Conservation (phyloP, 345 rosid species). For the Citrus australasica region DNA sequence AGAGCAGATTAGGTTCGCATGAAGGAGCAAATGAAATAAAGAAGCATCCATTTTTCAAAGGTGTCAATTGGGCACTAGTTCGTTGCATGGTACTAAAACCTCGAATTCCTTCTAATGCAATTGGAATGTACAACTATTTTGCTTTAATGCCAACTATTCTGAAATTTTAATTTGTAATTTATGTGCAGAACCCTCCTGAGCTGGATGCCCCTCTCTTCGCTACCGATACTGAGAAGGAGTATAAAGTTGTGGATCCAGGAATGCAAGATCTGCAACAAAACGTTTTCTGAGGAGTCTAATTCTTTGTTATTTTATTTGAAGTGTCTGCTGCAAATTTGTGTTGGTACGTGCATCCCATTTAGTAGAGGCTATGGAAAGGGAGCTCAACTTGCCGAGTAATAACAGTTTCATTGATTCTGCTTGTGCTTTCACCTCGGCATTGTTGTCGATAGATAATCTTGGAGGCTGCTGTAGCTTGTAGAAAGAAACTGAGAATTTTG, state of each 20-base stretch:
- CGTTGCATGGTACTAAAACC: conserved; percentile 67
- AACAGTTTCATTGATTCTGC: neutral
- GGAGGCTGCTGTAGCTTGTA: neutral
- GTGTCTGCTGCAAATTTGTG: neutral
- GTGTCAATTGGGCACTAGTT: conserved; percentile 81
- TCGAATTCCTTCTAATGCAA: neutral
- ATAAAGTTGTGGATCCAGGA: conserved; percentile 49
- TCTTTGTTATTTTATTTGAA: neutral
- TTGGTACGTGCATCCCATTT: neutral
- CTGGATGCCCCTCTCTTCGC: conserved; percentile 61
- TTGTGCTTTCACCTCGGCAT: neutral
- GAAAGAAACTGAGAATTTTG: neutral
- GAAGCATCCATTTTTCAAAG: conserved; percentile 78
- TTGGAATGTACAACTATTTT: neutral
- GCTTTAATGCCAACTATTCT: neutral
- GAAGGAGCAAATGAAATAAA: conserved; percentile 90
- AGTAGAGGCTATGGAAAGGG: neutral
- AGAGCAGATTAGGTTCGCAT: conserved; percentile 65
- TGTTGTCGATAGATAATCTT: neutral
- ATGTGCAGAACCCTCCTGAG: conserved; percentile 64
- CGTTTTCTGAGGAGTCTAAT: conserved; percentile 50
- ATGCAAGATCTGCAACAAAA: conserved; percentile 70
- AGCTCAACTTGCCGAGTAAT: neutral
- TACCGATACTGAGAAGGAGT: conserved; percentile 41
- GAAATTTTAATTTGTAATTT: neutral